These are phyloP conservation scores for Talaromyces nanjingensis DNA, from an alignment of 495 filamentous ascomycete genomes.

Conservation along the genomic window DNA sequence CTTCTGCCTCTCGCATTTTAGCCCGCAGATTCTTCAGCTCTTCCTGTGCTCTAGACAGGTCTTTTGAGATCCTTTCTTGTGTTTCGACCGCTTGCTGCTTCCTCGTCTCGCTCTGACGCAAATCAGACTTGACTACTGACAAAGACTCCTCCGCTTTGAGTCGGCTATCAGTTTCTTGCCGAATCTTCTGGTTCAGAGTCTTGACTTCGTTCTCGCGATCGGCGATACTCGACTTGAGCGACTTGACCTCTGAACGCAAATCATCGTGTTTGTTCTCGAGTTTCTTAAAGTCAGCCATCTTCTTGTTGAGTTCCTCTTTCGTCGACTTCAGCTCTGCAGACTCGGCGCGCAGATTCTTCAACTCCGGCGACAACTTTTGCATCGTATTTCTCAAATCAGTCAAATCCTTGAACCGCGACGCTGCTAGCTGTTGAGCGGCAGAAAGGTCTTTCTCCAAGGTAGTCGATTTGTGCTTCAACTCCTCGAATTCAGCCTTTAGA, in stretches of 20 bases:
- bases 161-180: conserved; percentile 64
- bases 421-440: conserved; percentile 77
- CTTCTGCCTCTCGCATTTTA: conserved; percentile 63
- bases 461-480: conserved; percentile 59
- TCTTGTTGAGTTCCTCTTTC: conserved; percentile 65
- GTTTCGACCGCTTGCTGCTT: conserved; percentile 68
- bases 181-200: conserved; percentile 64
- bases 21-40: conserved; percentile 57
- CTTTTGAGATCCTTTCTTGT: conserved; percentile 57
- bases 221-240: conserved; percentile 57
- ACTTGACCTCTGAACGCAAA: conserved; percentile 61
- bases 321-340: conserved; percentile 60
- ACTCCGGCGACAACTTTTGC: conserved; percentile 80
- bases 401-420: conserved; percentile 80
- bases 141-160: conserved; percentile 70
- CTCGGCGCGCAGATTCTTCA: conserved; percentile 67
- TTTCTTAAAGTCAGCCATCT: conserved; percentile 59
- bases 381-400: conserved; percentile 70
- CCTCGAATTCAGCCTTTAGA: conserved; percentile 65
- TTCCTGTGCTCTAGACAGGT: conserved; percentile 63
- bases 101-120: conserved; percentile 66
- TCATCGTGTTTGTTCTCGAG: conserved; percentile 79
- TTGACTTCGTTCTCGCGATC: conserved; percentile 74
- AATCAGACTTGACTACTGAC: conserved; percentile 61
- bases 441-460: conserved; percentile 76